phyloP scores from a whole-genome alignment of 108 stramenopile species.

The Bacterosira constricta region DNA sequence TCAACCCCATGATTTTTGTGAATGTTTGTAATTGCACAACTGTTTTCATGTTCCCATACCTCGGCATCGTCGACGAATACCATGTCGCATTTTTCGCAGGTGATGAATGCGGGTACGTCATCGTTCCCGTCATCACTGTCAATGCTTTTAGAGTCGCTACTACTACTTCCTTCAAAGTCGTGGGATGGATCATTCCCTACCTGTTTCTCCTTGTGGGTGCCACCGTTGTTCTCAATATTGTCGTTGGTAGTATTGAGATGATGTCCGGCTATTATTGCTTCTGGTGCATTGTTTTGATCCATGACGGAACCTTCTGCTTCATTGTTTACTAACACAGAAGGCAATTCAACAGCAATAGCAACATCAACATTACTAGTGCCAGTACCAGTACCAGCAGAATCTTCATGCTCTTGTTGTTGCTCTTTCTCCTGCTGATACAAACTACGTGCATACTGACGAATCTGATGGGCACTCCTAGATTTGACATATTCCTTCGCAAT shows the following conservation, averaged over 20 bases:
- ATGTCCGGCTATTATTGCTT: too few relatives aligned
- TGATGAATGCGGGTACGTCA: background rate
- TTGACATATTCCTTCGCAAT: background rate
- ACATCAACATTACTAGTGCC: too few relatives aligned
- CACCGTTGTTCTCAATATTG: too few relatives aligned
- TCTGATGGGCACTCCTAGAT: background rate
- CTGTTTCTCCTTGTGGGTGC: too few relatives aligned
- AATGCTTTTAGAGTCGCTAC: too few relatives aligned
- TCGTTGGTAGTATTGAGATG: too few relatives aligned
- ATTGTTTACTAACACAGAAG: too few relatives aligned
- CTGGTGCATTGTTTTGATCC: too few relatives aligned
- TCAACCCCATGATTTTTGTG: background rate
- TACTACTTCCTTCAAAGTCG: background rate
- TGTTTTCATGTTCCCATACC: background rate
- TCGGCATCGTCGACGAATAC: background rate
- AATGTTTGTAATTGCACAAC: background rate
- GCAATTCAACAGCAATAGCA: too few relatives aligned
- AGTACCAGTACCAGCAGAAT: too few relatives aligned
- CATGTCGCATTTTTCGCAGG: slow-evolving; percentile 1
- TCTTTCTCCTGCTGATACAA: background rate
- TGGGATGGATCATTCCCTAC: too few relatives aligned
- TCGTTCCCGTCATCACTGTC: background rate
- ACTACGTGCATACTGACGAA: background rate
- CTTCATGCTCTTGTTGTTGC: background rate
- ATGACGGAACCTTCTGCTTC: too few relatives aligned